These are phyloP conservation scores for Trichophyton mentagrophytes DNA, from an alignment of 2,329 filamentous ascomycete genomes.

Conservation along the genomic window DNA sequence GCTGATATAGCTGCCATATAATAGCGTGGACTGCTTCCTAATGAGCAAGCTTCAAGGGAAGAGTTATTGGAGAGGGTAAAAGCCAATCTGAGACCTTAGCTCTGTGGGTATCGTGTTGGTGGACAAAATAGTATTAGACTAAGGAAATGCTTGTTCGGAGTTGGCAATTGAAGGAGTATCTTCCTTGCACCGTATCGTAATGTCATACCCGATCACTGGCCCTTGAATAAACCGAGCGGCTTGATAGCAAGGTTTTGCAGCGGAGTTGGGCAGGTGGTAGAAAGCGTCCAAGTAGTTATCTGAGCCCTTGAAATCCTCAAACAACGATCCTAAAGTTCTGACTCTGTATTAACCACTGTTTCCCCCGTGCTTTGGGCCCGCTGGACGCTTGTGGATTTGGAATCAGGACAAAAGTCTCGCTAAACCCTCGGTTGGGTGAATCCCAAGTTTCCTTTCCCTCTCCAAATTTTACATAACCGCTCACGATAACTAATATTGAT, in stretches of 20 bases:
- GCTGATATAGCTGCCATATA: slow-evolving; percentile 4
- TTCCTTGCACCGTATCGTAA: neutral
- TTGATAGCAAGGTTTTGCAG: too few species aligned
- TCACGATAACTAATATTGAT: slow-evolving; percentile 59
- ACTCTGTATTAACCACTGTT: slow-evolving; percentile 54
- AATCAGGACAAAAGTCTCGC: slow-evolving; percentile 68
- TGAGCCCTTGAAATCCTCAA: slow-evolving; percentile 17
- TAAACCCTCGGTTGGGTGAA: slow-evolving; percentile 56
- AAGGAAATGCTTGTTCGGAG: neutral
- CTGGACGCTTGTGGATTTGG: slow-evolving; percentile 48
- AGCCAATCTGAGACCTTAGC: slow-evolving; percentile 47
- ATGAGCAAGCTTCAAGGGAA: slow-evolving; percentile 45
- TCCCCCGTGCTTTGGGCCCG: slow-evolving; percentile 41
- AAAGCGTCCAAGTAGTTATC: neutral
- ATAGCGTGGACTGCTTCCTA: slow-evolving; percentile 53
- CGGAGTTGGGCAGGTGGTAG: neutral
- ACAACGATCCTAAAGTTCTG: slow-evolving; percentile 54
- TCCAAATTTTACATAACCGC: slow-evolving; percentile 58
- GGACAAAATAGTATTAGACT: neutral
- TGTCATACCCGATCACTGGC: too few species aligned
- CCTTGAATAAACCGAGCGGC: too few species aligned
- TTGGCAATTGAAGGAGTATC: neutral
- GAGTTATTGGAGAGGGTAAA: slow-evolving; percentile 57
- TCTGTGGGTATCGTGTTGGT: neutral
- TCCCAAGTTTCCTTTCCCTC: slow-evolving; percentile 40